phyloP scores from a whole-genome alignment of 768 basidiomycete species.

The Cantharellus anzutake region DNA sequence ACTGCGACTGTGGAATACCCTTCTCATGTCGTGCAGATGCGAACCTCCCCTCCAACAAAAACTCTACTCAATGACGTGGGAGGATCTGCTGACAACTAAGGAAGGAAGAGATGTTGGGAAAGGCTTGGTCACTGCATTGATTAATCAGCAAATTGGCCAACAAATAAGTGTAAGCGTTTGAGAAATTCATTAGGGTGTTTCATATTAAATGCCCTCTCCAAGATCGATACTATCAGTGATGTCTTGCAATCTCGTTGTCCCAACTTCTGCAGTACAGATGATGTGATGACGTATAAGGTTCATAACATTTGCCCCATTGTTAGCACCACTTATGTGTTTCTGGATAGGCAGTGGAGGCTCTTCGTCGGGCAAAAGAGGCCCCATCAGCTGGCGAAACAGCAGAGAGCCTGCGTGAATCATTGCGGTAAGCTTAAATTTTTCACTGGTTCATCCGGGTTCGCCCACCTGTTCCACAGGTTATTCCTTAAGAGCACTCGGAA shows the following conservation, averaged over 20 bases:
- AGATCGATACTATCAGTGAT: constrained; percentile 96
- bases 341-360: constrained; percentile 72
- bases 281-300: constrained; percentile 94
- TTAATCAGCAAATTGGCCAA: constrained; percentile 94
- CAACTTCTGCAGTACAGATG: constrained; percentile 94
- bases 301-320: constrained; percentile 8
- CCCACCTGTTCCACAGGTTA: constrained; percentile 28
- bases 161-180: constrained; percentile 65
- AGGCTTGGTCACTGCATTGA: constrained; percentile 82
- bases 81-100: constrained; percentile 68
- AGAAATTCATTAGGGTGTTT: not conserved
- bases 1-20: not conserved
- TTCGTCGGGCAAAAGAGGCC: constrained; percentile 76
- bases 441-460: constrained; percentile 3
- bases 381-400: constrained; percentile 53
- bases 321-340: not conserved
- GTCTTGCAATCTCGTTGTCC: constrained; percentile 87
- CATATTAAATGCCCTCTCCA: not conserved
- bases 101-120: constrained; percentile 78
- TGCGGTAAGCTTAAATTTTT: constrained; percentile 34
- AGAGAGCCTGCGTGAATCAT: constrained; percentile 66
- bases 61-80: constrained; percentile 56
- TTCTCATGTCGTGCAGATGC: constrained; percentile 29
- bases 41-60: constrained; percentile 50
- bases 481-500: constrained; percentile 79